A percentile compares a stretch with the other conserved stretches of the same genome.
Evolutionary conservation across 495 filamentous ascomycete species (phyloP).

Genomic region (Astrothelium subdiscretum): DNA sequence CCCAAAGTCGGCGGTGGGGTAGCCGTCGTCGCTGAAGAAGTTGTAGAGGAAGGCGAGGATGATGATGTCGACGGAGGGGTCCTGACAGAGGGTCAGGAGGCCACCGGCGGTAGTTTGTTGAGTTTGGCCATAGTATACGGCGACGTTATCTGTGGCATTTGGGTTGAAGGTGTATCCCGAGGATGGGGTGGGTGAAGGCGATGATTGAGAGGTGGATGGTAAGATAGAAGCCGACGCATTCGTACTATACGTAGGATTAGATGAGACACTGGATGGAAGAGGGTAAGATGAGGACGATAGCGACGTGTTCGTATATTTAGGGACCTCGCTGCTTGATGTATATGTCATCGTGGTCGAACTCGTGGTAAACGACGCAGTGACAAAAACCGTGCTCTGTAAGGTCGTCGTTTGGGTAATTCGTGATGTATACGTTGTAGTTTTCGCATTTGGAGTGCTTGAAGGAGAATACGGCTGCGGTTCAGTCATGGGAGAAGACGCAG

Average conservation of each 20-base stretch:
- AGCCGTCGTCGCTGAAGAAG: constrained; percentile 23
- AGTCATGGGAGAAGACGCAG: neutral
- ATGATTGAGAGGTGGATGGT: neutral
- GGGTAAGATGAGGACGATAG: neutral
- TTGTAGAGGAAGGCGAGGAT: constrained; percentile 42
- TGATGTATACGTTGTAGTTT: neutral
- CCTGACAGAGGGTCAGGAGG: constrained; percentile 8
- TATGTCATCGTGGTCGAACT: neutral
- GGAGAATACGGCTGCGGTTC: neutral
- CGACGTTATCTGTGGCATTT: neutral
- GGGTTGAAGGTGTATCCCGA: neutral
- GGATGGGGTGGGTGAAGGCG: neutral
- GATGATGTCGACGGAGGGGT: constrained; percentile 21
- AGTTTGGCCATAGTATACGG: constrained; percentile 8
- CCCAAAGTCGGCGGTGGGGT: constrained; percentile 30
- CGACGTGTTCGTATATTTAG: neutral
- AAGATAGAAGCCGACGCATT: neutral
- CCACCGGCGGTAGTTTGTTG: constrained; percentile 5
- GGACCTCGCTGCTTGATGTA: neutral
- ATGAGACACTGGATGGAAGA: neutral
- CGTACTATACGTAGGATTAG: neutral
- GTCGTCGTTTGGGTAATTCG: neutral
- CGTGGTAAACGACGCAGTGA: neutral
- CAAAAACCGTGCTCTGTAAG: neutral
- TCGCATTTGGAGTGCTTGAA: neutral